phyloP scores from a whole-genome alignment of 2,329 filamentous ascomycete genomes.

The Neonectria neomacrospora region DNA sequence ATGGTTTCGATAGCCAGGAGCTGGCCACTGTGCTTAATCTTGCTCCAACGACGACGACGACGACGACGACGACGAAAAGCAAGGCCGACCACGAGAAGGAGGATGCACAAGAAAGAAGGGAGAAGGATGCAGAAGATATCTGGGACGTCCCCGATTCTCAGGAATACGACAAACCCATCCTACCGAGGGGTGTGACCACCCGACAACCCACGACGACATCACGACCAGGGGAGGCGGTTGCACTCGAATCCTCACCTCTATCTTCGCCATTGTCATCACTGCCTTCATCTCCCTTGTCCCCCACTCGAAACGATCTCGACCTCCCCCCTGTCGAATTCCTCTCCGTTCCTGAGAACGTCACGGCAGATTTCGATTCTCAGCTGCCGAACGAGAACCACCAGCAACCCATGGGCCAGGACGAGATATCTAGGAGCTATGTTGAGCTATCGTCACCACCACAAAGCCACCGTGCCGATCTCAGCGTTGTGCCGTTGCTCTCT shows the following conservation, averaged over 20 bases:
- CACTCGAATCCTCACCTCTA: conserved; percentile 26
- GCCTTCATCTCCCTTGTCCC: conserved; percentile 47
- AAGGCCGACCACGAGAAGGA: neutral
- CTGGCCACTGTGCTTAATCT: conserved; percentile 19
- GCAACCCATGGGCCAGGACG: conserved; percentile 41
- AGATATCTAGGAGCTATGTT: conserved; percentile 53
- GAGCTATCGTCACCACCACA: conserved; percentile 48
- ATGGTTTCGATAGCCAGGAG: conserved; percentile 54
- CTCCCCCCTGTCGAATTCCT: conserved; percentile 37
- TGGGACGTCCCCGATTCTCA: conserved; percentile 53
- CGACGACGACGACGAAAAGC: conserved; percentile 11
- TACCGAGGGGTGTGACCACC: conserved; percentile 12
- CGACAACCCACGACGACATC: conserved; percentile 19
- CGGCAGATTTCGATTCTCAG: conserved; percentile 7
- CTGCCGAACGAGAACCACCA: conserved; percentile 14
- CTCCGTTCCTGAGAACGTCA: conserved; percentile 16
- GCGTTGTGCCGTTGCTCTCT: neutral
- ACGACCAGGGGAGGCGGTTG: conserved; percentile 10
- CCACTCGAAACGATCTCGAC: conserved; percentile 45
- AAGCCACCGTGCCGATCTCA: conserved; percentile 22
- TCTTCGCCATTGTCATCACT: conserved; percentile 51
- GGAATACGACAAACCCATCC: conserved; percentile 24
- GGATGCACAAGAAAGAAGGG: conserved; percentile 6
- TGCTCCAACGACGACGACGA: conserved; percentile 13
- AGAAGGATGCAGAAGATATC: conserved; percentile 40